Percentiles rank a stretch among this genome's conserved stretches.
Conservation (phyloP, 2,329 filamentous ascomycete species). For the Penicillium sp. region DNA sequence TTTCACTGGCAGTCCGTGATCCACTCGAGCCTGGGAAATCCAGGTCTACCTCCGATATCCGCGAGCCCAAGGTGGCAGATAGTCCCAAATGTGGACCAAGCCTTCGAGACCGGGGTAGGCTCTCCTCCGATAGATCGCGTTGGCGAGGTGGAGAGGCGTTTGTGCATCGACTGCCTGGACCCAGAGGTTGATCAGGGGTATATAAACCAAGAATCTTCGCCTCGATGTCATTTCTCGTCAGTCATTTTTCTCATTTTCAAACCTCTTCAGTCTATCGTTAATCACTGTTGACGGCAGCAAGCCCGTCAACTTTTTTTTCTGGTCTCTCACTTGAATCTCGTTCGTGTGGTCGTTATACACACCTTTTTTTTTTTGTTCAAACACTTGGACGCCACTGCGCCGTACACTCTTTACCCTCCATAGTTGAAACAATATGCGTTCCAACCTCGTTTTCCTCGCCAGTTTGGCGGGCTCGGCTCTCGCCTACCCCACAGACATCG, state of each 20-base stretch:
- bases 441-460: conserved; percentile 33
- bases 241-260: conserved; percentile 24
- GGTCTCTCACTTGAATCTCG: no score
- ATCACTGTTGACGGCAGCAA: conserved; percentile 20
- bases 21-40: conserved; percentile 17
- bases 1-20: conserved; percentile 14
- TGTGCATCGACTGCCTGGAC: no score
- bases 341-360: no score
- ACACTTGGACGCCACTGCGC: conserved; percentile 14
- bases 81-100: conserved; percentile 22
- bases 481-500: conserved; percentile 30
- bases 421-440: conserved; percentile 24
- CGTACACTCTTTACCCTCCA: conserved; percentile 21
- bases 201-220: conserved; percentile 33
- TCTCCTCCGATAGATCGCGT: conserved; percentile 9
- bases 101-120: conserved; percentile 23
- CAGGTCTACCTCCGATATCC: conserved; percentile 15
- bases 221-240: conserved; percentile 22
- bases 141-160: no score
- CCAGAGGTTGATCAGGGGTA: conserved; percentile 33
- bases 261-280: conserved; percentile 34
- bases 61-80: conserved; percentile 18
- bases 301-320: conserved; percentile 21
- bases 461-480: conserved; percentile 33
- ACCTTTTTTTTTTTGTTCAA: conserved; percentile 20